Percentiles rank a stretch among this genome's conserved stretches.
phyloP scores from a whole-genome alignment of 345 rosid genomes.

The Eucalyptus grandis region DNA sequence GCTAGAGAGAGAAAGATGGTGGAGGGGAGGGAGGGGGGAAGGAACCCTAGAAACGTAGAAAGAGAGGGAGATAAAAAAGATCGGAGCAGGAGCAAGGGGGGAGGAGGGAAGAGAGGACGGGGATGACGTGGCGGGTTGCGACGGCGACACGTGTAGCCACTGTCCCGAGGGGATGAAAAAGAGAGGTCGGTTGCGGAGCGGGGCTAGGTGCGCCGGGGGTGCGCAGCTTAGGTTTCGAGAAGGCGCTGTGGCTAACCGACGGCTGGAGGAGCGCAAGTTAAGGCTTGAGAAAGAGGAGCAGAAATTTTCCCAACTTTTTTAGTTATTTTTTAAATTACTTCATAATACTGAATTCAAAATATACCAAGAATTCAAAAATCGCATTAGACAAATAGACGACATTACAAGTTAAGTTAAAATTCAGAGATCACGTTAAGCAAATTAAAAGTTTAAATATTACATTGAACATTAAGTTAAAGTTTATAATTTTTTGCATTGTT shows the following conservation, averaged over 20 bases:
- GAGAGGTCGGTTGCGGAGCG: not conserved
- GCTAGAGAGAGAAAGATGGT: not conserved
- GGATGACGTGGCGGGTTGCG: slow-evolving; percentile 30
- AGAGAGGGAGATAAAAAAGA: slow-evolving; percentile 5
- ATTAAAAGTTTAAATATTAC: too few relatives aligned
- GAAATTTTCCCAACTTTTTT: not conserved
- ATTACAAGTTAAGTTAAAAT: too few relatives aligned
- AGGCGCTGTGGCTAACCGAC: not conserved
- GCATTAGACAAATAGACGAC: rapidly evolving
- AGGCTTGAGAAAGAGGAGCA: not conserved
- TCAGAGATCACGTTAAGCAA: rapidly evolving
- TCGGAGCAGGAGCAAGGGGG: not conserved
- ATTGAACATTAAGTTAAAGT: too few relatives aligned
- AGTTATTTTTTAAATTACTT: not conserved
- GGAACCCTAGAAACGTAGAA: slow-evolving; percentile 24
- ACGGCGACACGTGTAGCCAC: slow-evolving; percentile 29
- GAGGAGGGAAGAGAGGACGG: not conserved
- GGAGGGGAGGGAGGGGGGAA: not conserved
- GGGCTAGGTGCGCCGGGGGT: slow-evolving; percentile 17
- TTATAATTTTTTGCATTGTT: too few relatives aligned
- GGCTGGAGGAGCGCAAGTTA: not conserved
- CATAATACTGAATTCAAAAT: too few relatives aligned
- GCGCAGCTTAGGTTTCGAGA: not conserved
- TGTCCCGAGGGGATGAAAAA: not conserved
- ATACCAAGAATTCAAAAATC: rapidly evolving